These are phyloP conservation scores for Hirsutella rhossiliensis DNA, from an alignment of 2,329 filamentous ascomycete species.

Conservation along the genomic window DNA sequence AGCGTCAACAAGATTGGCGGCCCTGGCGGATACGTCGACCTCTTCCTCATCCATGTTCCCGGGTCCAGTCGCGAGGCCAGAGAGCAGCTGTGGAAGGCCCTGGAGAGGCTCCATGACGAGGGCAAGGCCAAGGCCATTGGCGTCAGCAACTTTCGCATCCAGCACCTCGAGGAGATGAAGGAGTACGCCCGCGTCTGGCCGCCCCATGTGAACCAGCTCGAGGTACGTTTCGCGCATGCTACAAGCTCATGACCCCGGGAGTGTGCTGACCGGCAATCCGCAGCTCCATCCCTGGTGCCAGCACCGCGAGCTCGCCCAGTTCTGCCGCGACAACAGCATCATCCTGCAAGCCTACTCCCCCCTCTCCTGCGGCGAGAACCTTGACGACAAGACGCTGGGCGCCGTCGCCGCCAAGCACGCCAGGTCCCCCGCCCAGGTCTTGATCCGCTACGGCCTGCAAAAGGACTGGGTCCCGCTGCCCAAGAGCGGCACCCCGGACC, in stretches of 20 bases:
- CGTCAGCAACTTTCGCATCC: constrained; percentile 59
- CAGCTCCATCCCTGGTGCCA: constrained; percentile 67
- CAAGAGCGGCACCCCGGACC: constrained; percentile 48
- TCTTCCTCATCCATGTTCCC: constrained; percentile 59
- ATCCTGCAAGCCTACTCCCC: constrained; percentile 27
- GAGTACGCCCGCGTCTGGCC: constrained; percentile 53
- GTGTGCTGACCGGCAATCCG: background rate
- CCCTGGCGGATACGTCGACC: constrained; percentile 49
- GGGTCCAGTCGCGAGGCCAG: constrained; percentile 40
- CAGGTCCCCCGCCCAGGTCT: constrained; percentile 50
- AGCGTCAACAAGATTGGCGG: constrained; percentile 51
- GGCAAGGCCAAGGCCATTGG: constrained; percentile 55
- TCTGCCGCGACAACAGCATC: constrained; percentile 71
- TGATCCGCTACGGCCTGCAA: constrained; percentile 59
- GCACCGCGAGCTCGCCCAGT: constrained; percentile 24
- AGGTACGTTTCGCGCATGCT: constrained; percentile 32
- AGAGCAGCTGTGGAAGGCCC: constrained; percentile 51
- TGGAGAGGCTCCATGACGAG: constrained; percentile 48
- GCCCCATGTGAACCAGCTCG: constrained; percentile 63
- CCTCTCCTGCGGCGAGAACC: constrained; percentile 18
- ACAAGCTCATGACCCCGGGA: background rate
- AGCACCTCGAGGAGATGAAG: constrained; percentile 58
- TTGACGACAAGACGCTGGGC: constrained; percentile 43
- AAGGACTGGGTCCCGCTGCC: constrained; percentile 58
- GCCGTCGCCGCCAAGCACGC: constrained; percentile 44